Evolutionary conservation across 352 stramenopile species (phyloP), one percentile per base, ranked within the genome.

Genomic region (Globisporangium rhizosaccharum): DNA sequence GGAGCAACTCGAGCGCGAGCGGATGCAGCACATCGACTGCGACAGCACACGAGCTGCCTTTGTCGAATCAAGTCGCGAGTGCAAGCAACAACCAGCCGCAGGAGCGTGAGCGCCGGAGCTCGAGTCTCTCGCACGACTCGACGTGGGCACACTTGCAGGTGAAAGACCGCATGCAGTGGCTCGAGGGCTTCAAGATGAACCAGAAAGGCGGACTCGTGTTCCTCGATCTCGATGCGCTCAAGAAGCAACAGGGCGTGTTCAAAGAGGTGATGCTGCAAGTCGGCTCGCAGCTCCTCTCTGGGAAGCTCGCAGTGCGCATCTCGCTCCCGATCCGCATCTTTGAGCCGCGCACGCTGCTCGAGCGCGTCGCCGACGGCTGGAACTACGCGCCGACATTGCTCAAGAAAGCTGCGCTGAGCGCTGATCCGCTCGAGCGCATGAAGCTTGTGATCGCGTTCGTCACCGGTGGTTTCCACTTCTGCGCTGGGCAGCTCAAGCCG

Each of bases 231-330:
- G 81, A 90, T 11, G 57, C 66, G 23, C 73, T 90, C 51, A 89
- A 89, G 68, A 90, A 87, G 53, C 83, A 92, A 54, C 79, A 90
- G 51, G 79, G 82, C n/a, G 80, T 90, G 25, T 74, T 90, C 62
- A 90, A 90, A 53, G 80, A 90, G 8, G 66, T 92, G 37, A 87
- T 92, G 82, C 53, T 86, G 51, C 77, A 89, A 44, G 79, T 90
- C 12, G 80, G 82, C 23, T 77, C 79, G 28, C 79, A 90, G 51
- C 55, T 92, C 10, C 61, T 92, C 15, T 78, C 70, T 1, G 82
- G 82, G 42, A 92, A 89, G 51, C 60, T 88, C 2, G 76, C 73
- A 0, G 78, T 90, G 33, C 73, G 80, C 51, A 86, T 89, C 46
- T 92, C 80, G 49, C 61, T 90, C 37, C 80, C 81, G 28, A 88